Evolutionary conservation across 169 alveolate species (phyloP).

Genomic region (Cryptosporidium bovis): DNA sequence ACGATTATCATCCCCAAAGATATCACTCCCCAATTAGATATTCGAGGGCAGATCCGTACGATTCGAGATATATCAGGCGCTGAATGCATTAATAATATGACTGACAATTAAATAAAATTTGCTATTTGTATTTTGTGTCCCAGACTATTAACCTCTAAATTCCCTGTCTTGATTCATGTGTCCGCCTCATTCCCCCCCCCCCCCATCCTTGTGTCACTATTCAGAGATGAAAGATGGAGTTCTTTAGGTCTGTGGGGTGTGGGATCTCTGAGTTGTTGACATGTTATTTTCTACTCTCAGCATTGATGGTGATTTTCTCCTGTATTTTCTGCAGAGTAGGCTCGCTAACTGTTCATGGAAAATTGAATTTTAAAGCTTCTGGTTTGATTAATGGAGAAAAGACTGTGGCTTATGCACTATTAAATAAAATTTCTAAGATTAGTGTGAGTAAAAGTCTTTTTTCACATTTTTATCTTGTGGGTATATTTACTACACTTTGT

Average conservation of each 20-base stretch:
- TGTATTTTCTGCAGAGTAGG: neutral
- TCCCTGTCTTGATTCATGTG: conserved; percentile 35
- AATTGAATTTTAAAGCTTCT: neutral
- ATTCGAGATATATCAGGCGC: conserved; percentile 63
- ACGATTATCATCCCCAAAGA: conserved; percentile 53
- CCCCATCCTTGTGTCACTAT: conserved; percentile 6
- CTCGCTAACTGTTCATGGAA: conserved; percentile 14
- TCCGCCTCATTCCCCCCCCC: conserved; percentile 59
- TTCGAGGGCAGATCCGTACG: conserved; percentile 75
- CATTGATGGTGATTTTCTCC: conserved; percentile 1
- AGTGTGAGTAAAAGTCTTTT: conserved; percentile 9
- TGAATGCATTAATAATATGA: conserved; percentile 8
- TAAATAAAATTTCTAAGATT: neutral
- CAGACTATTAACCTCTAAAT: conserved; percentile 12
- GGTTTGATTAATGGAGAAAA: neutral
- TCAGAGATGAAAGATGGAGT: conserved; percentile 4
- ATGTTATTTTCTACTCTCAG: neutral
- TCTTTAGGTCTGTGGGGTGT: neutral
- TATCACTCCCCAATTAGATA: conserved; percentile 72
- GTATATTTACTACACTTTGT: neutral
- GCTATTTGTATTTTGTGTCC: conserved; percentile 18
- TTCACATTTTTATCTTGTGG: conserved; percentile 45
- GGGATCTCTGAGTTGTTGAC: neutral
- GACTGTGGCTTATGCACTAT: neutral
- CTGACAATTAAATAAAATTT: conserved; percentile 22